Base-by-base conservation (phyloP, 805 yeast species). In the Lipomyces sp. region DNA sequence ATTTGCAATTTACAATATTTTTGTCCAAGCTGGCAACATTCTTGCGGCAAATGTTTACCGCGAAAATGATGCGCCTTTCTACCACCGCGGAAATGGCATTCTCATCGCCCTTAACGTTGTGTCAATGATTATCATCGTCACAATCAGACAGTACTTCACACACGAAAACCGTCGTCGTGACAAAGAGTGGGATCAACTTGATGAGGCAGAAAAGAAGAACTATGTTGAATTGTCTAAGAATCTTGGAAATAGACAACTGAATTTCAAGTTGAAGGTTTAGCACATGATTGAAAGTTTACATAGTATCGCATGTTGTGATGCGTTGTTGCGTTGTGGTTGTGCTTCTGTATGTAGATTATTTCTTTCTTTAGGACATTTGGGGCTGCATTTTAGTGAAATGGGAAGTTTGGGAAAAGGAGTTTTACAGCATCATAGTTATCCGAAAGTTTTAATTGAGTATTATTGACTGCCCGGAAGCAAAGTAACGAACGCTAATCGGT, bases 1-100 rank as follows among this genome's bases (percentile, higher is more conserved):
- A 14, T 78, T 86, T 0, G 81, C 88, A 0, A 53, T 83, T 33
- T 82, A 78, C 62, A 84, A 82, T 60, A 80, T 82, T 72, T 75
- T 72, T 61, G 80, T 79, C 0, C 88, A 83, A 61, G 70, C 78
- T 0, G 84, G 80, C 1, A 64, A 70, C 23, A 79, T 83, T 43
- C 68, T 76, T 8, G 69, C 79, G 2, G 69, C 79, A 13, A 78
- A 82, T 60, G 72, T 83, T 5, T 83, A 82, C 64, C 65, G 81
- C 45, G 63, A 63, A 1, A 73, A 71, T 36, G 89, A 83, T 62
- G 70, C 70, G 36, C 89, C 88, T 1, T 43, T 72, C 29, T 83
- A 72, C 31, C 83, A 83, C 62, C 73, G 74, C 23, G 90, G 88
- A 39, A 81, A 82, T 53, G 11, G 11, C 16, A 26, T 33, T n/a